A percentile compares a stretch with the other conserved stretches of the same genome.
Conservation (phyloP, 2,329 filamentous ascomycete genomes). For the Trichophyton rubrum region DNA sequence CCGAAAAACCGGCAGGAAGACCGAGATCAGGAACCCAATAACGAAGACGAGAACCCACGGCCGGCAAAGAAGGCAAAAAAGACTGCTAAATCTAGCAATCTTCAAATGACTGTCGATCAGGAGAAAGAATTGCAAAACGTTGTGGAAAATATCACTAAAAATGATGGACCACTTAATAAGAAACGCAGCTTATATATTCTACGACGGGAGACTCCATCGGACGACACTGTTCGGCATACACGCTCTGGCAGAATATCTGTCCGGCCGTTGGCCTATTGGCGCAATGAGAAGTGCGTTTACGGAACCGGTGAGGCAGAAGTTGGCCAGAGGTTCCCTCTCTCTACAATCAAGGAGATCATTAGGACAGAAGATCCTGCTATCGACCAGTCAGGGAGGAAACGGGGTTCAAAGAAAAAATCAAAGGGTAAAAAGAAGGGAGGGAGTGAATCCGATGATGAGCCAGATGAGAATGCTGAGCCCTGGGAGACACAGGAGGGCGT, state of each 20-base stretch:
- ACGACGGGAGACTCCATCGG: slow-evolving; percentile 39
- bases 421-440: slow-evolving; percentile 27
- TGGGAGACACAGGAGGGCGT: slow-evolving; percentile 34
- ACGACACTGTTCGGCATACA: slow-evolving; percentile 48
- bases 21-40: slow-evolving; percentile 1
- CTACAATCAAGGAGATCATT: slow-evolving; percentile 64
- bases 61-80: slow-evolving; percentile 23
- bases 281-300: slow-evolving; percentile 65
- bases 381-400: slow-evolving; percentile 21
- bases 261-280: slow-evolving; percentile 73
- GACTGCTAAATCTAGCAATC: slow-evolving; percentile 16
- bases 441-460: slow-evolving; percentile 30
- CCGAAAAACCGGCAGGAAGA: slow-evolving; percentile 16
- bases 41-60: slow-evolving; percentile 18
- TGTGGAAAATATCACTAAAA: slow-evolving; percentile 33
- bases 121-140: slow-evolving; percentile 29
- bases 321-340: slow-evolving; percentile 49
- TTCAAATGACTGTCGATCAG: slow-evolving; percentile 21
- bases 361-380: slow-evolving; percentile 53
- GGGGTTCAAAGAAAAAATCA: slow-evolving; percentile 25
- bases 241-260: slow-evolving; percentile 69
- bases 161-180: slow-evolving; percentile 32
- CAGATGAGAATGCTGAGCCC: slow-evolving; percentile 28
- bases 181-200: slow-evolving; percentile 40
- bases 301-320: slow-evolving; percentile 47